Evolutionary conservation across 2,329 filamentous ascomycete genomes (phyloP).

Genomic region (Claviceps lovelessii): DNA sequence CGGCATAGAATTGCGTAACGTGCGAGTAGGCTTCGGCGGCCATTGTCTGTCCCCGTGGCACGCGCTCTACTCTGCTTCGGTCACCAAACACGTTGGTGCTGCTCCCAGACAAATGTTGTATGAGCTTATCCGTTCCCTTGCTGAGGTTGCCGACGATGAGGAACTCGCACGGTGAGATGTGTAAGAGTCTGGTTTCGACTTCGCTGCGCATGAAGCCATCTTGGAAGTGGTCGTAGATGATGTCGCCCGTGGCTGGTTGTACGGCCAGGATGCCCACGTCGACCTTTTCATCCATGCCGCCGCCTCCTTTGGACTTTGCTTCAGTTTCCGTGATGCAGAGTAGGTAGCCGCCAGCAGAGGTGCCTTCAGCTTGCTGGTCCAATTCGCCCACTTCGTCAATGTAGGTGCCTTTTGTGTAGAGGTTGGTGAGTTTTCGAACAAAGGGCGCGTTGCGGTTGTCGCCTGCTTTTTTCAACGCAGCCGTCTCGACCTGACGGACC

Average conservation of each 20-base stretch:
- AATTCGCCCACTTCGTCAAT: slow-evolving; percentile 83
- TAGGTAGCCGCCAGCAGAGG: slow-evolving; percentile 65
- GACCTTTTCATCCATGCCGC: slow-evolving; percentile 83
- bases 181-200: slow-evolving; percentile 84
- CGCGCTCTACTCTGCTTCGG: slow-evolving; percentile 68
- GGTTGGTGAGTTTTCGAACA: slow-evolving; percentile 78
- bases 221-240: slow-evolving; percentile 90
- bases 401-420: slow-evolving; percentile 97
- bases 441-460: slow-evolving; percentile 92
- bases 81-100: slow-evolving; percentile 89
- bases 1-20: slow-evolving; percentile 84
- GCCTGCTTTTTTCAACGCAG: slow-evolving; percentile 85
- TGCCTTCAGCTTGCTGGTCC: slow-evolving; percentile 32
- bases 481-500: slow-evolving; percentile 86
- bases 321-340: slow-evolving; percentile 86
- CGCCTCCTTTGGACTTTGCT: slow-evolving; percentile 39
- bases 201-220: slow-evolving; percentile 96
- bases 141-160: slow-evolving; percentile 84
- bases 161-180: slow-evolving; percentile 92
- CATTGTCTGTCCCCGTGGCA: slow-evolving; percentile 63
- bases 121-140: slow-evolving; percentile 79
- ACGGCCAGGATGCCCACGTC: slow-evolving; percentile 85
- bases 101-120: slow-evolving; percentile 77
- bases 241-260: slow-evolving; percentile 87
- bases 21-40: slow-evolving; percentile 76